Evolutionary conservation across 1,284 basidiomycete species (phyloP), one percentile per base, ranked within the genome.

Genomic region (Rhodotorula sp.): DNA sequence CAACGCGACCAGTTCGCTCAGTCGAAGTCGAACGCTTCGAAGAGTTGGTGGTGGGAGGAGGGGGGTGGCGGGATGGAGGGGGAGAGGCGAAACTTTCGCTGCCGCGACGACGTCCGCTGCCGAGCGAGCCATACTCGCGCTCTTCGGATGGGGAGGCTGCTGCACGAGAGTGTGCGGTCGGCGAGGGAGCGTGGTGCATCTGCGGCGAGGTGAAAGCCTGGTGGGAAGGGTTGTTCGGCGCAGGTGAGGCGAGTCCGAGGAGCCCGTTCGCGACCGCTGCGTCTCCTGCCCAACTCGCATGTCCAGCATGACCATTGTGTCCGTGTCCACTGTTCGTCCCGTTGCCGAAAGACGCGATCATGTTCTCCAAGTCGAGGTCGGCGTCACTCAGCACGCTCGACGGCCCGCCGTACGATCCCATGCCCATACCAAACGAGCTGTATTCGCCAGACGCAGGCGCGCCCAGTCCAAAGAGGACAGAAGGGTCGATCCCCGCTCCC

Each of bases 321-420:
- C 40, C 40, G 40, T 44, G 40, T 44, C 40, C 40, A 18, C 40
- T 13, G 50, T 9, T 24, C 47, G 47, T 24, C 7, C 47, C 47
- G 47, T 22, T 50, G 47, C 44, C 46, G 44, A 60, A 46, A 0
- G 63, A 57, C 4, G 68, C 68, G 37, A 70, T 50, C n/a, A 67
- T 64, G 58, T 50, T 64, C 54, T 73, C 71, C 37, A 70, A 62
- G 63, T 70, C 68, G 50, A 73, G 64, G 65, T 73, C 71, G 15
- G 59, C 55, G 37, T 69, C 71, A 31, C 48, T 60, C 50, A 72
- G 56, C 31, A 62, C 28, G 51, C 51, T 54, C 40, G 40, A 44
- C 40, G 40, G 10, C 40, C 4, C 40, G 56, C 24, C 34, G 31
- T 31, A 44, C 47, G 46, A 37, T 11, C 24, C 62, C 26, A 28